These are phyloP conservation scores for Flueggea neowawraea DNA, from an alignment of 441 rosid genomes.

Conservation along the genomic window DNA sequence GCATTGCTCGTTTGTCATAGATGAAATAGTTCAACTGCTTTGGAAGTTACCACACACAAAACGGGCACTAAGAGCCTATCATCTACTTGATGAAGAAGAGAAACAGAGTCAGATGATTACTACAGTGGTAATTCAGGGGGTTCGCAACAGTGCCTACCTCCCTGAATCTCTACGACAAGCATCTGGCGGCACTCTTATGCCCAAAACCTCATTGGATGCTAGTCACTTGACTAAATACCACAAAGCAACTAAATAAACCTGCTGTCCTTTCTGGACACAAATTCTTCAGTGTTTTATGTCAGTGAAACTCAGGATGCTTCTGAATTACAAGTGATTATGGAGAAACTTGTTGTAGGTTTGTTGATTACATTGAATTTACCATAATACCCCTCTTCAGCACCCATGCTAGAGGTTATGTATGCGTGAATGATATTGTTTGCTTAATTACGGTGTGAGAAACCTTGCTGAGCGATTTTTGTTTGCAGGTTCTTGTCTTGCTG, in stretches of 20 bases:
- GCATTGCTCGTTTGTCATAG: constrained; percentile 82
- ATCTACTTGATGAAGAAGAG: constrained; percentile 97
- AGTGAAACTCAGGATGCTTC: constrained; percentile 93
- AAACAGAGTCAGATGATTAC: constrained; percentile 98
- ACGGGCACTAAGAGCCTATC: constrained; percentile 83
- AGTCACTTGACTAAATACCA: constrained; percentile 65
- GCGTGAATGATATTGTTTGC: too few relatives aligned
- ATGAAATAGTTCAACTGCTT: constrained; percentile 83
- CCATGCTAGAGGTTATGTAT: too few relatives aligned
- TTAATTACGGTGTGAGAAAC: too few relatives aligned
- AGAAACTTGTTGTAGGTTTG: constrained; percentile 89
- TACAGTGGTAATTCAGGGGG: constrained; percentile 93
- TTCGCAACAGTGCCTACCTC: constrained; percentile 86
- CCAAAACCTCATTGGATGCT: constrained; percentile 74
- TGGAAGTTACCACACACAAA: constrained; percentile 90
- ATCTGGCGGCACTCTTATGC: constrained; percentile 50
- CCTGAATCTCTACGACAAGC: constrained; percentile 79
- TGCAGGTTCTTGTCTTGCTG: constrained; percentile 95
- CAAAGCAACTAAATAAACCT: constrained; percentile 83
- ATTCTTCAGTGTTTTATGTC: constrained; percentile 90
- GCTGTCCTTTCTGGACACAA: constrained; percentile 96
- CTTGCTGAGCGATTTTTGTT: constrained; percentile 24
- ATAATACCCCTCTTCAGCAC: too few relatives aligned
- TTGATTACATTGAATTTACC: too few relatives aligned
- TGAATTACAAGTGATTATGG: constrained; percentile 87